Base-by-base conservation (phyloP, 371 early-diverging fungal species). In the Circinella minor region DNA sequence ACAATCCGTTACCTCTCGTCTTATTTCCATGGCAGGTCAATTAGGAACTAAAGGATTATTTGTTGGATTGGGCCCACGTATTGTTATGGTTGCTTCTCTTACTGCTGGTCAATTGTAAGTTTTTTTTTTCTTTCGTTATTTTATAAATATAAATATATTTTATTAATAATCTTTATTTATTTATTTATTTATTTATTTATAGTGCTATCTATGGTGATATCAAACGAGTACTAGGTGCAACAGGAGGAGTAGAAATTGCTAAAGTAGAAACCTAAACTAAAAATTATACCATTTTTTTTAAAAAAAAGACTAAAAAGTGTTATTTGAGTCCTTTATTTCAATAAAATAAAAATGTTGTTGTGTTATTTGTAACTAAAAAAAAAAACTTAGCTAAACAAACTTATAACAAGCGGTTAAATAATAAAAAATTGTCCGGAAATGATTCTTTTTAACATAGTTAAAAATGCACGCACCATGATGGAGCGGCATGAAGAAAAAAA, bases 21-120 rank as follows among this genome's bases (percentile, higher is more conserved):
- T 89, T 55, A 69, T 81, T 64, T 64, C 66, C n/a, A 77, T 91
- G 79, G 86, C 89, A 55, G 82, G 86, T 72, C 87, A 90, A 67
- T 81, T 91, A 43, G 92, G 92, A 66, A 70, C 71, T 67, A 79
- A 79, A 68, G 92, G 90, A 71, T 84, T 89, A 54, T 91, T 90
- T 85, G 73, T 88, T 68, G 92, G 92, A 68, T 83, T 91, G 43
- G 91, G 89, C 72, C 86, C 91, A 65, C 90, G 92, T 89, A 85
- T 90, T 82, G 88, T 92, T 80, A 92, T 92, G 92, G 90, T 92
- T 78, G 92, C 91, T 71, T 85, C 91, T 63, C 85, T 91, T 71
- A 91, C 91, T 69, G 89, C 92, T 71, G 86, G 87, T 80, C 91
- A 92, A 82, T 91, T 82, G 57, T 57, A 57, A 57, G 57, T 57